Evolutionary conservation across 1,284 basidiomycete species (phyloP), one percentile per base, ranked within the genome.

Genomic region (Ustilago hordei): DNA sequence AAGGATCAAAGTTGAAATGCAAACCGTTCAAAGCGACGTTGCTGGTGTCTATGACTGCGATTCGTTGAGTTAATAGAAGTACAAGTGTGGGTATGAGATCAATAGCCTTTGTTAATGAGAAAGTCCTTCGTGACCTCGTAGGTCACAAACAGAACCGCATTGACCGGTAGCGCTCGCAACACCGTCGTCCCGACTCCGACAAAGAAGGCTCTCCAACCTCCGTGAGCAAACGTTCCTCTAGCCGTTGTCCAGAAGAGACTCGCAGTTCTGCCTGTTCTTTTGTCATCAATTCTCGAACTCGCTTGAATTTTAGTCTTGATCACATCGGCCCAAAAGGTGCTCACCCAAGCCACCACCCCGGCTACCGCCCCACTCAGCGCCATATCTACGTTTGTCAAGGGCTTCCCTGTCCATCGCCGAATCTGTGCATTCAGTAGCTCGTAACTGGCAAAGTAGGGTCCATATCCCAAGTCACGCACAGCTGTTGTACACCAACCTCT

Each of bases 281-380:
- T 39, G 4, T 6, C 19, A 36, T 65, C 59, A 52, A 17, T 13
- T 19, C 17, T 11, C 0, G 13, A 50, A 4, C 53, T 57, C 0
- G 81, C 82, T 52, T 84, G 83, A 23, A 84, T 75, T 23, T 78
- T 70, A 32, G 83, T 84, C 66, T 84, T 84, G 75, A 84, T 53
- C 28, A 79, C 79, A 56, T 84, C 83, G 13, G 74, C 76, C 71
- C 79, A 79, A 59, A 84, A 84, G 4, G 83, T 84, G 57, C 73
- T 76, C 3, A 82, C 32, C 83, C 83, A 84, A 2, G 68, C 82
- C 6, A 84, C 66, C 5, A 84, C 69, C 9, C 83, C 83, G 0
- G 83, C 83, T 5, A 80, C 15, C 0, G 72, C 82, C 2, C 83
- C 83, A 17, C 81, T 75, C 13, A 81, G 17, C 9, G 82, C 81